Conservation (phyloP, 179 eudicot genomes). For the Silene vulgaris region DNA sequence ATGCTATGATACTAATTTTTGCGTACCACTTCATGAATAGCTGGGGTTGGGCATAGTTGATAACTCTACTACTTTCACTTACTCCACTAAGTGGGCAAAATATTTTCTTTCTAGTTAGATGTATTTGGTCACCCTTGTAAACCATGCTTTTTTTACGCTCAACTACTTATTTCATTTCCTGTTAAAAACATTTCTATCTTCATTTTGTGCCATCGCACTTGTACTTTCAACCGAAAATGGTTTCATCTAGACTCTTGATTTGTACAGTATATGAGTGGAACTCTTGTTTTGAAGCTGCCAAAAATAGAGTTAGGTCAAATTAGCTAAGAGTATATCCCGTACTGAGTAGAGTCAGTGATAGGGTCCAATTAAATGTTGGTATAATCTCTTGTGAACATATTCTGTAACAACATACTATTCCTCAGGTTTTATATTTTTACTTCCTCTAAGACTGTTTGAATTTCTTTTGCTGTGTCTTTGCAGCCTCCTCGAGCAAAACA, state of each 20-base stretch:
- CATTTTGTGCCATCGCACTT: neutral
- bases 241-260: neutral
- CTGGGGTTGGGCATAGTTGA: no score
- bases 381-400: neutral
- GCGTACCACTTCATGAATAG: no score
- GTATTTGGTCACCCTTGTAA: no score
- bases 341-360: neutral
- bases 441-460: conserved; percentile 4
- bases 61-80: no score
- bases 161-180: neutral
- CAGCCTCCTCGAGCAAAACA: conserved; percentile 99
- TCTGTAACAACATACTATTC: neutral
- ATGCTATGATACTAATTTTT: no score
- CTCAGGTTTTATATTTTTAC: neutral
- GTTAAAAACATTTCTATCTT: neutral
- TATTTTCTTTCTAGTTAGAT: no score
- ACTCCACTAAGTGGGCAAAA: no score
- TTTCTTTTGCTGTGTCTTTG: conserved; percentile 26
- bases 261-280: neutral
- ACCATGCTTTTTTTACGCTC: neutral
- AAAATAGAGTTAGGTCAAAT: neutral
- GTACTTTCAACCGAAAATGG: neutral
- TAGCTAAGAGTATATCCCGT: neutral
- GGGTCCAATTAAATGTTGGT: neutral
- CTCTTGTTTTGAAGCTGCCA: neutral